These are phyloP conservation scores for Populus davidiana DNA, from an alignment of 345 rosid genomes.

Conservation along the genomic window DNA sequence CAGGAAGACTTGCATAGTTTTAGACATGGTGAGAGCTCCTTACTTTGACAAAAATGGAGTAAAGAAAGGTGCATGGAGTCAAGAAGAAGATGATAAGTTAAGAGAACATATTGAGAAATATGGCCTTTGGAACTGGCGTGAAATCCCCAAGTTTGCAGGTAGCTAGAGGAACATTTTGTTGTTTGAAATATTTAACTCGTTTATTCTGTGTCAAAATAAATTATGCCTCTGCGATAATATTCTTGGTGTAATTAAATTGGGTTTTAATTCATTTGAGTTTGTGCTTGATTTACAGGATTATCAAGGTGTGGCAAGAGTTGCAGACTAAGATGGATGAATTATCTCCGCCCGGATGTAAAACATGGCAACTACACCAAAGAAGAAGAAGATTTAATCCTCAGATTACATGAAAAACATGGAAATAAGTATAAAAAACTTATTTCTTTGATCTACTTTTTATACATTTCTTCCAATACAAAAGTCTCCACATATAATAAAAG, in stretches of 20 bases:
- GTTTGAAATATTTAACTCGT: too few relatives aligned
- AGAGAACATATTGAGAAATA: slow-evolving; percentile 14
- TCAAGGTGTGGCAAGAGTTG: slow-evolving; percentile 41
- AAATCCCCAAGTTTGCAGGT: slow-evolving; percentile 30
- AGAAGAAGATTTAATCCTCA: slow-evolving; percentile 32
- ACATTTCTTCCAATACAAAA: not conserved
- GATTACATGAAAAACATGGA: slow-evolving; percentile 21
- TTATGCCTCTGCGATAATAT: too few relatives aligned
- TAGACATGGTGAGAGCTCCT: slow-evolving; percentile 17
- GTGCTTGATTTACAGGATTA: slow-evolving; percentile 21
- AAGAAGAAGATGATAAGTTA: slow-evolving; percentile 34
- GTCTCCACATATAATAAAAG: too few relatives aligned
- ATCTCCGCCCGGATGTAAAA: slow-evolving; percentile 30
- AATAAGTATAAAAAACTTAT: slow-evolving; percentile 11
- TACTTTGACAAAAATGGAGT: slow-evolving; percentile 18
- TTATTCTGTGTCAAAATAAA: too few relatives aligned
- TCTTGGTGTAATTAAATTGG: not conserved
- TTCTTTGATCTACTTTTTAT: too few relatives aligned
- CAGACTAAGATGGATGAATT: slow-evolving; percentile 41
- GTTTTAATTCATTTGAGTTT: not conserved
- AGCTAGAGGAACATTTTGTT: not conserved
- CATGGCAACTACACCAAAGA: slow-evolving; percentile 30
- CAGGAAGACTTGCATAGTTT: too few relatives aligned
- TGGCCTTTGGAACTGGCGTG: slow-evolving; percentile 31
- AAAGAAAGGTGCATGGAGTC: slow-evolving; percentile 37